Base-by-base conservation (phyloP, 768 basidiomycete species). In the Mycena belliarum region DNA sequence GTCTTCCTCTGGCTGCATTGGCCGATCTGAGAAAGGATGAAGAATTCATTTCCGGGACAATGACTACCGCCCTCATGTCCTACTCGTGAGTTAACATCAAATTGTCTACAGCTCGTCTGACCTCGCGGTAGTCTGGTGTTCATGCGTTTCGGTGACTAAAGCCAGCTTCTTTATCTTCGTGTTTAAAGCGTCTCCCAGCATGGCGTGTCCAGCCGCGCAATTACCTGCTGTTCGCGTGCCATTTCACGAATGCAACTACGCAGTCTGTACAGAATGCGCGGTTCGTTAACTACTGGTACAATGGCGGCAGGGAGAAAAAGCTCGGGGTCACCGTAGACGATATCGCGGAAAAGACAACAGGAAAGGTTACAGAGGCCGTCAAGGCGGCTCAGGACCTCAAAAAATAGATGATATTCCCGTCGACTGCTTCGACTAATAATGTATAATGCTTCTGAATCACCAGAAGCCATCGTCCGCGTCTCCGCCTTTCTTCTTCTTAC, bases 141-240 rank as follows among this genome's bases (percentile, higher is more conserved):
- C 79, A 95, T 95, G 89, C 91, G 95, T 18, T 95, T 95, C 66
- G 93, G 93, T 93, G 51, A n/a, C n/a, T n/a, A n/a, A n/a, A 57
- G 84, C 73, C 38, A 38, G 20, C 23, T 44, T 18, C 47, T 32
- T 14, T 63, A 4, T 16, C 59, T 65, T 21, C 25, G 14, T 37
- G 29, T 16, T 38, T 21, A 23, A 6, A 16, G 33, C 29, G 25
- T 37, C 52, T 38, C 52, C 12, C 63, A 95, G 95, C 95, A 54
- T 98, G 95, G 95, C 84, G 85, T 59, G 95, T 98, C 40, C 87
- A 95, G 64, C 96, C 96, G 9, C 87, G 96, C 64, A 98, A 98
- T 72, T 97, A 98, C 77, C 82, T 98, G 55, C 80, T 98, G 45
- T 93, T 98, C 75, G 94, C 88, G 4, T 98, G 95, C 71, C 96